Evolutionary conservation across 768 basidiomycete genomes (phyloP).

Genomic region (Phylloporus arenicola): DNA sequence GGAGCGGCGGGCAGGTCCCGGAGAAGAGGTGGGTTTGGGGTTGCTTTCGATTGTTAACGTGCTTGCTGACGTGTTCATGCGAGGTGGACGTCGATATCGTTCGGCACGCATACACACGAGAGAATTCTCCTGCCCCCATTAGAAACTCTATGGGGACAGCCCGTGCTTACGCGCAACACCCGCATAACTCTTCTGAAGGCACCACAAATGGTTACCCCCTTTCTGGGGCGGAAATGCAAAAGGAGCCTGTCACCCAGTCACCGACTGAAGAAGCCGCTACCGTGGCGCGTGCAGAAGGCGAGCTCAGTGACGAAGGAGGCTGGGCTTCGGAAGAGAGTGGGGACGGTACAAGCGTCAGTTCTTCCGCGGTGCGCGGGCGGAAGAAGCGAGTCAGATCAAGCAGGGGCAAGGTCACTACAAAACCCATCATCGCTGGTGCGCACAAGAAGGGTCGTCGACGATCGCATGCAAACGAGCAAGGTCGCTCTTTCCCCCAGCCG

Average conservation of each 20-base stretch:
- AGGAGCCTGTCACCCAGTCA: not conserved
- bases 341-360: slow-evolving; percentile 11
- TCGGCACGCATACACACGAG: slow-evolving; percentile 33
- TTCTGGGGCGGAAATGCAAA: slow-evolving; percentile 11
- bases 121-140: slow-evolving; percentile 2
- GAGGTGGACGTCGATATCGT: slow-evolving; percentile 65
- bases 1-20: slow-evolving; percentile 53
- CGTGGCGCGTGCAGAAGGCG: slow-evolving; percentile 8
- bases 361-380: slow-evolving; percentile 10
- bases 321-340: slow-evolving; percentile 58
- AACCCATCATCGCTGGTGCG: not conserved
- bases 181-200: slow-evolving; percentile 12
- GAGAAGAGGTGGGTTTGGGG: slow-evolving; percentile 56
- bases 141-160: not conserved
- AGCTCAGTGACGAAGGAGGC: slow-evolving; percentile 48
- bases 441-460: slow-evolving; percentile 11
- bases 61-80: slow-evolving; percentile 11
- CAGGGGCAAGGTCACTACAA: slow-evolving; percentile 14
- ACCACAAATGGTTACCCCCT: slow-evolving; percentile 20
- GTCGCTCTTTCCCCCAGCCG: not conserved
- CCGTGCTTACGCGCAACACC: slow-evolving; percentile 10
- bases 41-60: not conserved
- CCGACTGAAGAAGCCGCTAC: slow-evolving; percentile 4
- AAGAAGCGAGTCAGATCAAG: slow-evolving; percentile 24
- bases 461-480: slow-evolving; percentile 13